Evolutionary conservation across 805 yeast species (phyloP), one percentile per base, ranked within the genome.

Genomic region (Metschnikowia lachancei): DNA sequence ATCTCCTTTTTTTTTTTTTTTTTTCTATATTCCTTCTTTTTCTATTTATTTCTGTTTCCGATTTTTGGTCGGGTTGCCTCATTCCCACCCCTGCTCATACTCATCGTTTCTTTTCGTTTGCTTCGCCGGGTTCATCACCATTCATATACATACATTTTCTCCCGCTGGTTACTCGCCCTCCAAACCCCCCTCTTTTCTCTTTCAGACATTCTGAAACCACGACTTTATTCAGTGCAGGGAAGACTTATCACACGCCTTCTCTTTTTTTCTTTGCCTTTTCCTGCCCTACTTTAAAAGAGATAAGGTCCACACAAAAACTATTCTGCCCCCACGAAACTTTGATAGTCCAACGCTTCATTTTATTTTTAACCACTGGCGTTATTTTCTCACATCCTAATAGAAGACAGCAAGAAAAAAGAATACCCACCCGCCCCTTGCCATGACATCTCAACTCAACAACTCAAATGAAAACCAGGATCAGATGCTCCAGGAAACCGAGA

Each of bases 361-460:
- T 33, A 17, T 18, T 33, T 33, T 12, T 17, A 17, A 7, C 17
- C 33, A 6, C 9, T 30, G 10, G 14, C 33, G 17, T 14, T 30
- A n/a, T n/a, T 30, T 30, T 17, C 33, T 30, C 33, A 30, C 10
- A 30, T 30, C 28, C 28, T 26, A 8, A 26, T 26, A 26, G 28
- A 26, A 26, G n/a, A 26, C 28, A 26, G 12, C 12, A 26, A 26
- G 28, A 12, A 26, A 31, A 16, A 31, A 31, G 5, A 16, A 6
- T 14, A 16, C 17, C 4, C 34, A 31, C 32, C 13, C 32, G 14
- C 32, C 14, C 10, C 36, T 33, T 26, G 40, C 39, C 43, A 64
- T 64, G 67, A 59, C 63, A 44, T 63, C 68, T 36, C 67, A 63
- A 42, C 57, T 64, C 37, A 62, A 64, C 51, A 64, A 64, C 49